Evolutionary conservation across 306 rosid genomes (phyloP).

Genomic region (Cotoneaster glaucophyllus): DNA sequence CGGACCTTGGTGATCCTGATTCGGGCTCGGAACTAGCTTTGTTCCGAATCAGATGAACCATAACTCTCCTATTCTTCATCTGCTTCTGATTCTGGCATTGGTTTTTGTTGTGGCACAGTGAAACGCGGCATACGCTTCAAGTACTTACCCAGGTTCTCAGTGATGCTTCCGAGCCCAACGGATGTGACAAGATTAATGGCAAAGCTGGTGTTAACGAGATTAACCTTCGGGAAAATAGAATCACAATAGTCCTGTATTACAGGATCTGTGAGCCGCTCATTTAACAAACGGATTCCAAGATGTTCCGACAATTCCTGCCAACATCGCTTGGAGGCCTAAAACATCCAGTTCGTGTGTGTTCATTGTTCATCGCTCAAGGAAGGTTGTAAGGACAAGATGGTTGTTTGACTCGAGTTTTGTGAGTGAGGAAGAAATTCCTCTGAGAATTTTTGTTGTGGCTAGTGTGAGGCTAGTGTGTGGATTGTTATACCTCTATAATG

Average conservation of each 20-base stretch:
- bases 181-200: conserved; percentile 88
- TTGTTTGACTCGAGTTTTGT: no score
- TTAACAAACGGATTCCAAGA: no score
- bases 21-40: conserved; percentile 19
- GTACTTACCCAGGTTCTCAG: conserved; percentile 78
- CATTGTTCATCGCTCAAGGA: no score
- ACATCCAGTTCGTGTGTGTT: no score
- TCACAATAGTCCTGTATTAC: background rate
- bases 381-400: no score
- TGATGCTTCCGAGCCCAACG: conserved; percentile 88
- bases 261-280: no score
- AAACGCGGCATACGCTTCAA: conserved; percentile 88
- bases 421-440: no score
- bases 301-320: no score
- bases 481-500: no score
- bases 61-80: conserved; percentile 43
- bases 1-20: conserved; percentile 42
- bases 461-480: no score
- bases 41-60: conserved; percentile 44
- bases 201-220: conserved; percentile 82
- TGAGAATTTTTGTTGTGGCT: no score
- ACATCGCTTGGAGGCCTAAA: no score
- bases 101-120: conserved; percentile 76
- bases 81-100: conserved; percentile 31
- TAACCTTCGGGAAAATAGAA: conserved; percentile 69